Conservation (phyloP, 169 alveolate species). For the Cyclospora cayetanensis region DNA sequence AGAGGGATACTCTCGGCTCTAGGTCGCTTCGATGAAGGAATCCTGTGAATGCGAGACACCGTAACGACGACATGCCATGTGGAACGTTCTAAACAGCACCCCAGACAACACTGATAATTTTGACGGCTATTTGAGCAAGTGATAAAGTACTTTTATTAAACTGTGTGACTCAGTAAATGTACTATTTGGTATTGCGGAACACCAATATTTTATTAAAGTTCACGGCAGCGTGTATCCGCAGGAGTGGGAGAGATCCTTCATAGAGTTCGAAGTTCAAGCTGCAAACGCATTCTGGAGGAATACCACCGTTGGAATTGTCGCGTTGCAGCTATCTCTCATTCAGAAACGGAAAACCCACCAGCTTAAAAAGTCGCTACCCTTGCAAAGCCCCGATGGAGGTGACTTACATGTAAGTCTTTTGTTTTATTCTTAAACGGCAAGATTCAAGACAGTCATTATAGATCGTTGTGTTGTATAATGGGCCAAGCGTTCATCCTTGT, state of each 20-base stretch:
- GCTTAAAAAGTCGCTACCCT: conserved; percentile 80
- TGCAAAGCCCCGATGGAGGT: conserved; percentile 62
- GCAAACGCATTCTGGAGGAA: conserved; percentile 93
- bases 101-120: too few relatives aligned
- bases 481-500: background rate
- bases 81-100: too few relatives aligned
- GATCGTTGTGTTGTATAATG: background rate
- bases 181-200: too few relatives aligned
- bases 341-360: conserved; percentile 85
- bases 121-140: too few relatives aligned
- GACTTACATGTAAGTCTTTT: conserved; percentile 56
- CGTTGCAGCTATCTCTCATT: conserved; percentile 87
- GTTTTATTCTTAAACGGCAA: background rate
- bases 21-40: too few relatives aligned
- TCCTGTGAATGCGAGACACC: too few relatives aligned
- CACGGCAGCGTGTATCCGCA: conserved; percentile 21
- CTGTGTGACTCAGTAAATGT: too few relatives aligned
- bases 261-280: conserved; percentile 91
- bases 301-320: conserved; percentile 86
- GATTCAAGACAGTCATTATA: background rate
- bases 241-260: conserved; percentile 89
- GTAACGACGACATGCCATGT: too few relatives aligned
- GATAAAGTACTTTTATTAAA: too few relatives aligned
- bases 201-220: too few relatives aligned
- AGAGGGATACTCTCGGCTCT: too few relatives aligned